Evolutionary conservation across 305 asterid species (phyloP).

Genomic region (Solanum hybrid): DNA sequence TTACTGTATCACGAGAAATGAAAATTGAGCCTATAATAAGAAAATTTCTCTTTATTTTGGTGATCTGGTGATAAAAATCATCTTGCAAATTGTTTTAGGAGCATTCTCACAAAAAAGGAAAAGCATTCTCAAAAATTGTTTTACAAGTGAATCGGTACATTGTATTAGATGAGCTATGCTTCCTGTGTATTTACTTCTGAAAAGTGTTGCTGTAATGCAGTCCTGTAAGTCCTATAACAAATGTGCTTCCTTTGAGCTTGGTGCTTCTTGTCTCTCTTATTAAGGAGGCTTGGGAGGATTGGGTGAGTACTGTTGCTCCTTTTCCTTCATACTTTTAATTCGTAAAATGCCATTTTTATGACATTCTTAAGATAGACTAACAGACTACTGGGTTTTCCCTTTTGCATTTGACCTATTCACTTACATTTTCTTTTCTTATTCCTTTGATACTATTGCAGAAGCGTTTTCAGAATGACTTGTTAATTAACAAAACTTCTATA

Average conservation of each 20-base stretch:
- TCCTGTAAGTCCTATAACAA: constrained; percentile 98
- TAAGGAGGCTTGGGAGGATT: constrained; percentile 99
- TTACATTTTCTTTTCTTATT: constrained; percentile 7
- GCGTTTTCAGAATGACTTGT: constrained; percentile 92
- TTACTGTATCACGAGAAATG: not conserved
- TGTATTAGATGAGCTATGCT: not conserved
- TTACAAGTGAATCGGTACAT: not conserved
- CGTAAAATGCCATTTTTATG: not conserved
- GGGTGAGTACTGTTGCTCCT: constrained; percentile 55
- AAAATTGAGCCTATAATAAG: not conserved
- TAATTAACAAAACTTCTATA: constrained; percentile 69
- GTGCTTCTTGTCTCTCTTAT: constrained; percentile 96
- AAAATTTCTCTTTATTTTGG: not conserved
- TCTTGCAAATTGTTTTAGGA: not conserved
- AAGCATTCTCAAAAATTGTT: not conserved
- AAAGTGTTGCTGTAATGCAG: constrained; percentile 44
- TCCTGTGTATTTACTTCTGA: constrained; percentile 14
- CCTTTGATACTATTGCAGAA: constrained; percentile 48
- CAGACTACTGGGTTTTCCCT: not conserved
- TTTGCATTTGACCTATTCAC: not conserved
- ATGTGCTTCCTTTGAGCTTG: constrained; percentile 90
- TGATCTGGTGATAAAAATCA: not conserved
- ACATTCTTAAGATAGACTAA: not conserved
- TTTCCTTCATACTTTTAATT: not conserved
- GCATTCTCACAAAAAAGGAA: not conserved